Percentiles rank a stretch among this genome's conserved stretches.
Evolutionary conservation across 768 basidiomycete genomes (phyloP).

Genomic region (Calvatia gigantea): DNA sequence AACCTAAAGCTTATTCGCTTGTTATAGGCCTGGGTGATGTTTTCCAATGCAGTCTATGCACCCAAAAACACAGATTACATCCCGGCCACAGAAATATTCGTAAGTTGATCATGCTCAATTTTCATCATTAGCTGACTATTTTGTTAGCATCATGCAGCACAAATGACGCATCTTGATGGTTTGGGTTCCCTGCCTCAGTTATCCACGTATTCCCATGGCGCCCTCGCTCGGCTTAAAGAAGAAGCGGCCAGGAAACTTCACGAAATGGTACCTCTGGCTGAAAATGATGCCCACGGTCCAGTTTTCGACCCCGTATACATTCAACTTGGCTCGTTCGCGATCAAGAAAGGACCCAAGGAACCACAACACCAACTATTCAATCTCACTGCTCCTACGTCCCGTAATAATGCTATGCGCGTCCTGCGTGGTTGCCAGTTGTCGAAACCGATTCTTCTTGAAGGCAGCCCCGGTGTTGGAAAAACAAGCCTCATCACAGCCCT

Average conservation of each 20-base stretch:
- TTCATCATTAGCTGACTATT: constrained; percentile 11
- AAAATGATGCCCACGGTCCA: constrained; percentile 21
- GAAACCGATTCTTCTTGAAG: constrained; percentile 94
- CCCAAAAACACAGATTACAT: constrained; percentile 28
- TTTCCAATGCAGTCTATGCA: constrained; percentile 62
- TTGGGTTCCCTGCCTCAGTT: constrained; percentile 75
- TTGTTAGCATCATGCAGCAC: constrained; percentile 82
- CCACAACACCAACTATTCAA: constrained; percentile 54
- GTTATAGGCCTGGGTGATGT: constrained; percentile 85
- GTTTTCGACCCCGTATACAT: constrained; percentile 34
- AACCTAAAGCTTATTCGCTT: constrained; percentile 7
- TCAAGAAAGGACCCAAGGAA: constrained; percentile 53
- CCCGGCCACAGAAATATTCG: constrained; percentile 57
- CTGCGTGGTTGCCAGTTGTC: constrained; percentile 83
- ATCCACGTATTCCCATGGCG: constrained; percentile 55
- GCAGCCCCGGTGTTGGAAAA: constrained; percentile 98
- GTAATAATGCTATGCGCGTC: constrained; percentile 83
- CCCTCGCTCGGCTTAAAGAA: constrained; percentile 56
- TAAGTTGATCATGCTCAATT: constrained; percentile 30
- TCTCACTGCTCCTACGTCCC: constrained; percentile 85
- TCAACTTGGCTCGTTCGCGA: constrained; percentile 72
- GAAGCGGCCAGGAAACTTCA: constrained; percentile 55
- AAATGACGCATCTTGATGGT: constrained; percentile 91
- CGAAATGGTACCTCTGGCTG: constrained; percentile 46
- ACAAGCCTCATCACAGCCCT: constrained; percentile 90